Base-by-base conservation (phyloP, 371 early-diverging fungal species). In the Cladochytrium tenue region DNA sequence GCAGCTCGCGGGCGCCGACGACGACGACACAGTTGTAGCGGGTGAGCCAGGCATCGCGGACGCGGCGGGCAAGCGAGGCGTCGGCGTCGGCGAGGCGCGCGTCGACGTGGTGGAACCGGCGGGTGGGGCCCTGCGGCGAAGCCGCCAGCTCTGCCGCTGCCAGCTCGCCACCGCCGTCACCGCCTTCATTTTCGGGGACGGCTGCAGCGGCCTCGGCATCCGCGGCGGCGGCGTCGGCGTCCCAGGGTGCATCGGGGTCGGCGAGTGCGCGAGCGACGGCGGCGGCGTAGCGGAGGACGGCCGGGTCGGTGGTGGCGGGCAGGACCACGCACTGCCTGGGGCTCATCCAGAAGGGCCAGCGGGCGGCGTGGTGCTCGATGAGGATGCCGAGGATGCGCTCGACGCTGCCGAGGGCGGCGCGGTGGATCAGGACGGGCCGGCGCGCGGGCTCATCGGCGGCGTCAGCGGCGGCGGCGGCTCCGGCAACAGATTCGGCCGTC, bases 321-420 rank as follows among this genome's bases (percentile, higher is more conserved):
- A 88, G 66, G 25, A 90, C 80, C 4, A 81, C 67, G 10, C 83
- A 79, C 67, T 90, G 90, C 23, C 85, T 65, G 1, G 90, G 90
- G 32, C 78, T 73, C 20, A 89, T 61, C 90, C 90, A 90, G 70
- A 89, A 89, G 51, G 90, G 90, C 77, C 95, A 93, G 57, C 88
- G 85, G 36, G 95, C 95, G 1, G 82, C 89, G 56, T 89, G 93
- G 67, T 92, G 90, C 74, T 98, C 98, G 67, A 92, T 90, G 68
- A 95, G 74, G 65, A 98, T 95, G 25, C 93, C 98, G 83, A 96
- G 88, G 89, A 96, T 92, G 26, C 98, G 86, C 77, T 98, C 98
- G 15, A 98, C 82, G 20, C 90, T 90, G 2, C 98, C 98, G 33
- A 95, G 78, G 51, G 96, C 91, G 10, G 98, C 98, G 35, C 98